Evolutionary conservation across 129 eudicot genomes (phyloP).

Genomic region (Oenanthe sinensis): DNA sequence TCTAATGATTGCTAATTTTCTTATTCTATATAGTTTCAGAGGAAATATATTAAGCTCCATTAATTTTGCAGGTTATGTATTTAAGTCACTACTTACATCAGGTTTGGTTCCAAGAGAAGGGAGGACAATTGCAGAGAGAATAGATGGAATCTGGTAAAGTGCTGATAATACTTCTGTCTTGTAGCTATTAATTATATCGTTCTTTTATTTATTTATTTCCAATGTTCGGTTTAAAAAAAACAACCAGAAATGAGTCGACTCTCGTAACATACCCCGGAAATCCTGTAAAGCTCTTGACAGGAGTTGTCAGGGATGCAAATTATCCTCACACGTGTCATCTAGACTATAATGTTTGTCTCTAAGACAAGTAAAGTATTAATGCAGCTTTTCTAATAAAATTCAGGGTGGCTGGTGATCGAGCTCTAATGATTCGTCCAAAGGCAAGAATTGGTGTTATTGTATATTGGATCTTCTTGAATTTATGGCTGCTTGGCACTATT

Average conservation of each 20-base stretch:
- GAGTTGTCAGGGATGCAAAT: neutral
- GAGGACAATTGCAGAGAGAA: conserved; percentile 79
- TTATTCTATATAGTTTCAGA: neutral
- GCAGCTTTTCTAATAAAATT: neutral
- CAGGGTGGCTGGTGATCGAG: conserved; percentile 87
- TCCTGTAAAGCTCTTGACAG: neutral
- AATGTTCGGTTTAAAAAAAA: neutral
- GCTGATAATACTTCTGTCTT: conserved; percentile 6
- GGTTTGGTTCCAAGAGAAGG: conserved; percentile 91
- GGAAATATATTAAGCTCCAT: conserved; percentile 3
- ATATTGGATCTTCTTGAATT: conserved; percentile 71
- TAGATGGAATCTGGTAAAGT: conserved; percentile 88
- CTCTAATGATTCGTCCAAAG: conserved; percentile 79
- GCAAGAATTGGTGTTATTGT: conserved; percentile 77
- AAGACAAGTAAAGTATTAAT: neutral
- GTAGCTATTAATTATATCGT: neutral
- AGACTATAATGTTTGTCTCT: neutral
- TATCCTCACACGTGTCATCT: neutral
- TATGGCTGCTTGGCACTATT: conserved; percentile 80
- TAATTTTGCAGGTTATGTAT: conserved; percentile 64
- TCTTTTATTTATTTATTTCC: neutral
- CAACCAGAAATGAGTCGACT: neutral
- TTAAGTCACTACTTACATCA: conserved; percentile 72
- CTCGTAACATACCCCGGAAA: neutral
- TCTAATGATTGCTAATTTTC: neutral